phyloP scores from a whole-genome alignment of 179 eudicot species.

The Amaranthus tricolor region DNA sequence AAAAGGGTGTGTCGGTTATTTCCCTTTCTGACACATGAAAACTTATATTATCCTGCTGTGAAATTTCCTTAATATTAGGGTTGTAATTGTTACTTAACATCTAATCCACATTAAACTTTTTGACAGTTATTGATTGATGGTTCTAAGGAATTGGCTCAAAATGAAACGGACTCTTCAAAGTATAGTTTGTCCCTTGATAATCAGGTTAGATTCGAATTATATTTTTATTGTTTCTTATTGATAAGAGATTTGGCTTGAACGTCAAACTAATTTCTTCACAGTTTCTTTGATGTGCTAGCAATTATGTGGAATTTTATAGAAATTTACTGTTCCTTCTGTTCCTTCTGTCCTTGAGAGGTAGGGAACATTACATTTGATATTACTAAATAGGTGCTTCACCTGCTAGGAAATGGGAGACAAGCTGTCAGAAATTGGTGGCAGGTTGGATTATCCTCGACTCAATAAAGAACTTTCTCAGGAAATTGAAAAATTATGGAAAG shows the following conservation, averaged over 20 bases:
- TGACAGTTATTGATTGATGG: conserved; percentile 76
- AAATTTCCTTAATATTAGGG: neutral
- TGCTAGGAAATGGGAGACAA: conserved; percentile 74
- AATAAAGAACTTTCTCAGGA: conserved; percentile 67
- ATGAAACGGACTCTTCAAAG: conserved; percentile 49
- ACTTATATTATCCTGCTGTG: conserved; percentile 12
- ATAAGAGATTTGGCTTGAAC: neutral
- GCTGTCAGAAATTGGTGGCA: conserved; percentile 77
- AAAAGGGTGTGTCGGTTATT: conserved; percentile 70
- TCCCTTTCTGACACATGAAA: conserved; percentile 27
- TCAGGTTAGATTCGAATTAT: conserved; percentile 49
- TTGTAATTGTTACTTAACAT: neutral
- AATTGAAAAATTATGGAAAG: conserved; percentile 77
- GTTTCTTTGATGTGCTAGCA: conserved; percentile 5
- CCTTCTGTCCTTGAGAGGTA: neutral
- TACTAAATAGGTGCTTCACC: conserved; percentile 15
- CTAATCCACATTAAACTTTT: conserved; percentile 8
- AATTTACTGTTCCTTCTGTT: neutral
- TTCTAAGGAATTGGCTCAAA: conserved; percentile 75
- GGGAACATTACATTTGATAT: neutral
- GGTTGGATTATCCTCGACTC: conserved; percentile 74
- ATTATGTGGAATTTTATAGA: neutral
- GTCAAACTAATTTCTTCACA: neutral
- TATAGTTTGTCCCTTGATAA: conserved; percentile 61
- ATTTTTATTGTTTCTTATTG: neutral